Evolutionary conservation across 2,329 filamentous ascomycete species (phyloP).

Genomic region (Arachnomyces sp.): DNA sequence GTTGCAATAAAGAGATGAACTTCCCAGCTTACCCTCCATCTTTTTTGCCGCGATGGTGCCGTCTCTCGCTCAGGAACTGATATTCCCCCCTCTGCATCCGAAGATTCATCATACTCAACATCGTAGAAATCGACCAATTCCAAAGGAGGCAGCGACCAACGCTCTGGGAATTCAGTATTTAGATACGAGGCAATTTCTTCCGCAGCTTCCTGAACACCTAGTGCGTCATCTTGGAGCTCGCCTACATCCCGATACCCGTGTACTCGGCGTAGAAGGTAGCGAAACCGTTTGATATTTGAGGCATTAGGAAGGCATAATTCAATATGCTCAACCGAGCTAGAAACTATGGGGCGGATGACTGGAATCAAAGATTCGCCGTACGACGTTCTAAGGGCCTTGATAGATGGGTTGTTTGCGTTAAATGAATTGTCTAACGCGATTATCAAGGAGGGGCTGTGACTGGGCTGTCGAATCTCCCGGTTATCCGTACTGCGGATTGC

Average conservation of each 20-base stretch:
- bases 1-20: not conserved
- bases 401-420: constrained; percentile 26
- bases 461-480: constrained; percentile 23
- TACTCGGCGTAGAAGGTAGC: constrained; percentile 27
- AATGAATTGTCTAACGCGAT: constrained; percentile 38
- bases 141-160: constrained; percentile 31
- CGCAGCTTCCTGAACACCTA: constrained; percentile 32
- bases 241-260: constrained; percentile 28
- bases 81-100: constrained; percentile 7
- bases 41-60: constrained; percentile 20
- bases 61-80: constrained; percentile 8
- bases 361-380: constrained; percentile 30
- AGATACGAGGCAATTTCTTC: constrained; percentile 29
- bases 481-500: constrained; percentile 25
- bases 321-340: constrained; percentile 41
- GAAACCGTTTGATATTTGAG: constrained; percentile 25
- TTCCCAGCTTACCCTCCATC: constrained; percentile 16
- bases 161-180: constrained; percentile 25
- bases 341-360: constrained; percentile 35
- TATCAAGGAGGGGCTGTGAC: constrained; percentile 31
- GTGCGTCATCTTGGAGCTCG: constrained; percentile 34
- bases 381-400: constrained; percentile 12
- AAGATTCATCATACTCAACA: not conserved
- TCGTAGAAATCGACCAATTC: constrained; percentile 29
- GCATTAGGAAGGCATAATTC: constrained; percentile 34